Evolutionary conservation across 495 filamentous ascomycete species (phyloP), one percentile per base, ranked within the genome.

Genomic region (Parathielavia appendiculata): DNA sequence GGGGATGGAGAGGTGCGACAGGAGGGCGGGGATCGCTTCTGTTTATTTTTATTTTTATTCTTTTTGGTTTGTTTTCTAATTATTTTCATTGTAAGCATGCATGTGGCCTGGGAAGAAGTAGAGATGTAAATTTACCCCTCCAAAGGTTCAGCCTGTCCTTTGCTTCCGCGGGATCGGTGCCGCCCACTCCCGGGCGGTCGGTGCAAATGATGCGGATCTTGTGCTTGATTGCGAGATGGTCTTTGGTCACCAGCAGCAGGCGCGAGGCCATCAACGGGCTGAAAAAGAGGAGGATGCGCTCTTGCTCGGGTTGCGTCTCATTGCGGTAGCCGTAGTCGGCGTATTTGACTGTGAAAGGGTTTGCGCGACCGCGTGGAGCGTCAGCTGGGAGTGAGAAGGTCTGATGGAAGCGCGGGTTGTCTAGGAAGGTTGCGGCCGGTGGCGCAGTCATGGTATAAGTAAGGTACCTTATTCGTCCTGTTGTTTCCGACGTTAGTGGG

Each of bases 261-360:
- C 44, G 44, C 12, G 44, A 47, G 9, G 11, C 44, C 44, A 47
- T 30, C 12, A 47, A 22, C 9, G 44, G 44, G 7, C 12, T 9
- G 12, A 13, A 47, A 12, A 26, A 47, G 12, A 47, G 22, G 19
- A 47, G 20, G 23, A 47, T 30, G 44, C 23, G 44, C 44, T 47
- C 44, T 14, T 47, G 44, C 44, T 47, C 44, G 0, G 44, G 22
- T 20, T 47, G 44, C 13, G 44, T 22, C 26, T 47, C 44, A 12
- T 47, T 47, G 20, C 44, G 44, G 44, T 47, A 47, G 44, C 44
- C 44, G 23, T 47, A 16, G 13, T 47, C 44, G 44, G 23, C 44
- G 22, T 47, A 47, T 47, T 30, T 47, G 20, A 47, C 16, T 13
- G 22, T 47, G 22, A 47, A 13, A 0, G 44, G 44, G 22, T 7